Base-by-base conservation (phyloP, 331 rosid genomes). In the Malus hybrid region DNA sequence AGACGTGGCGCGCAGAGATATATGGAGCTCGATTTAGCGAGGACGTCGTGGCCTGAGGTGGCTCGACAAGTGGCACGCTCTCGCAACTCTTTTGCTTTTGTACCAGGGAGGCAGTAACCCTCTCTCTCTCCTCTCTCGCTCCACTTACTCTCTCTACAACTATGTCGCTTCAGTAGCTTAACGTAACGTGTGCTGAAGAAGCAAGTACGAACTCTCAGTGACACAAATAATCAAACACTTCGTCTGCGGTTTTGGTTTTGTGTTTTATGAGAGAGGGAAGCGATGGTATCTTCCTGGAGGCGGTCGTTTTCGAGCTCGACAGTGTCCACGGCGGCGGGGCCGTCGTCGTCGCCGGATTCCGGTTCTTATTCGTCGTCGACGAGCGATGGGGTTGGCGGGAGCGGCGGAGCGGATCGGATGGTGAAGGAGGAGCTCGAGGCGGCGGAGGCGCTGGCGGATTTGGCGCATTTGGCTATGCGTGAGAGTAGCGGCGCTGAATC, bases 371-470 rank as follows among this genome's bases (percentile, higher is more conserved):
- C 80, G 6, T 11, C 79, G 34, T 33, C 83, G 19, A 19, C 70
- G 61, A 28, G 77, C 27, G 65, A 16, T 9, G 39, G 29, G 65
- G 54, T 33, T 2, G 31, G 80, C 57, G 48, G 48, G 4, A 10
- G 48, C 48, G 61, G 80, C 36, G 83, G 22, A 31, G 74, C 74
- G 75, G 97, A 88, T 87, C 86, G 76, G 74, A 67, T 87, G 84
- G 86, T 88, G 57, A 75, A 76, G 86, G 84, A 78, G 19, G 99
- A 94, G 91, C 81, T 94, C 56, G 91, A 92, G 84, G 99, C 96
- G 80, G 99, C 99, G 54, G 97, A 90, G 92, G 93, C 96, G 69
- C 86, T 94, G 1, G 97, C 91, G 14, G 88, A 87, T 83, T 75
- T 92, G 73, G 90, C 99, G 2, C 80, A 78, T 19, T 75, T 89